phyloP scores from a whole-genome alignment of 2,329 filamentous ascomycete species.

The Talaromyces sp. region DNA sequence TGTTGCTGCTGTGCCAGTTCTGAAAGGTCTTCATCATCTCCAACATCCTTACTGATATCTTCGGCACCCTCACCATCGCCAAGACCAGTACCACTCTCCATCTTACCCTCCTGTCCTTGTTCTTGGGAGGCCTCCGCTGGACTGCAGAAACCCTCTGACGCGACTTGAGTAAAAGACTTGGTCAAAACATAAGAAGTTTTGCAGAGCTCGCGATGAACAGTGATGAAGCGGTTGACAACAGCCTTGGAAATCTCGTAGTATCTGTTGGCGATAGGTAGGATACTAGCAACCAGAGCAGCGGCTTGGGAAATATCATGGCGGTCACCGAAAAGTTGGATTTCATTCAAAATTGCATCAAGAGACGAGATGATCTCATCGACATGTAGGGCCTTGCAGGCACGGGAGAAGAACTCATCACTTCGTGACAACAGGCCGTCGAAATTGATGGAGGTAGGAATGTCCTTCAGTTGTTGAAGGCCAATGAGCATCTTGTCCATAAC shows the following conservation, averaged over 20 bases:
- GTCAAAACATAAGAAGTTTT: slow-evolving; percentile 76
- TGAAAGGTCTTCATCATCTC: slow-evolving; percentile 87
- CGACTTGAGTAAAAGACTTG: slow-evolving; percentile 76
- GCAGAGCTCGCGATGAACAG: slow-evolving; percentile 70
- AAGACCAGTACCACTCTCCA: slow-evolving; percentile 89
- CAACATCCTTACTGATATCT: slow-evolving; percentile 96
- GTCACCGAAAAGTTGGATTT: slow-evolving; percentile 51
- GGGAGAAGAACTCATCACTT: slow-evolving; percentile 56
- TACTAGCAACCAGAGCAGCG: slow-evolving; percentile 61
- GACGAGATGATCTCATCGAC: slow-evolving; percentile 56
- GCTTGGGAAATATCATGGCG: slow-evolving; percentile 49
- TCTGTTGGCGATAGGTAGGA: slow-evolving; percentile 73
- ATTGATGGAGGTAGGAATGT: slow-evolving; percentile 62
- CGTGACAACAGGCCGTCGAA: slow-evolving; percentile 65
- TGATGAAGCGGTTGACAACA: slow-evolving; percentile 60
- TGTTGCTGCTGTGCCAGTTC: slow-evolving; percentile 87
- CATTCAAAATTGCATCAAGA: slow-evolving; percentile 49
- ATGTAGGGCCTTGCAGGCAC: slow-evolving; percentile 62
- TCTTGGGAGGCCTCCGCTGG: slow-evolving; percentile 79
- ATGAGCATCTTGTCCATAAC: slow-evolving; percentile 78
- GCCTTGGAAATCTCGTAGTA: slow-evolving; percentile 67
- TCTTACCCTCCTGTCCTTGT: slow-evolving; percentile 70
- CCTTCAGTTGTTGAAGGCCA: slow-evolving; percentile 69
- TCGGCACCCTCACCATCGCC: slow-evolving; percentile 94
- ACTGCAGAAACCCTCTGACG: slow-evolving; percentile 85